phyloP scores from a whole-genome alignment of 2,329 filamentous ascomycete genomes.

The Dactylonectria macrodidyma region DNA sequence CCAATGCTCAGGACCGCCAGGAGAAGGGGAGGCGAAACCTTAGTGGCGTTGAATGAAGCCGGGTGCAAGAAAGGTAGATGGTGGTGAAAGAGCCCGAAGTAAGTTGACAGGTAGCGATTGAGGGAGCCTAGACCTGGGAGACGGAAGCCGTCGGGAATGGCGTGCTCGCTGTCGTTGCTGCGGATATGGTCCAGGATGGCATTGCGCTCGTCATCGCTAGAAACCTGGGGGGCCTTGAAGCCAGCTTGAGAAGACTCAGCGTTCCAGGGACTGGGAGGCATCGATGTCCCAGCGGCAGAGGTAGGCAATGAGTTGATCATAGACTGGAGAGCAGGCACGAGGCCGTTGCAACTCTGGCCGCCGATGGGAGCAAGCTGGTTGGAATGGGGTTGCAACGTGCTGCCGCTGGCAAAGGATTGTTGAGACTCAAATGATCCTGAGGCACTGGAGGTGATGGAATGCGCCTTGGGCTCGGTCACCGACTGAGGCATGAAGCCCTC shows the following conservation, averaged over 20 bases:
- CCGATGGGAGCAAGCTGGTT: slow-evolving; percentile 78
- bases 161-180: slow-evolving; percentile 83
- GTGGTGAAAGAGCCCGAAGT: slow-evolving; percentile 97
- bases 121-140: slow-evolving; percentile 84
- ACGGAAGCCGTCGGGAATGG: slow-evolving; percentile 90
- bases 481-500: slow-evolving; percentile 85
- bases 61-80: slow-evolving; percentile 97
- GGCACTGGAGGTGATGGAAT: slow-evolving; percentile 78
- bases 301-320: slow-evolving; percentile 80
- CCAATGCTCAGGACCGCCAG: slow-evolving; percentile 95
- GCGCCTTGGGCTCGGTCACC: slow-evolving; percentile 80
- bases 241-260: slow-evolving; percentile 76
- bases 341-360: slow-evolving; percentile 72
- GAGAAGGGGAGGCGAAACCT: slow-evolving; percentile 85
- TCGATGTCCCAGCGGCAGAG: slow-evolving; percentile 78
- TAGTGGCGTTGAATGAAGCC: slow-evolving; percentile 86
- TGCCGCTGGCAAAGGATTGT: slow-evolving; percentile 72
- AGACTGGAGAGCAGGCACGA: slow-evolving; percentile 78
- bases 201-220: slow-evolving; percentile 87
- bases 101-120: slow-evolving; percentile 94
- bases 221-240: slow-evolving; percentile 83
- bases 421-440: slow-evolving; percentile 79
- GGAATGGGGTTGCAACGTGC: slow-evolving; percentile 69
- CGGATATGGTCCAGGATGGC: slow-evolving; percentile 90
- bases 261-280: slow-evolving; percentile 82